Conservation (phyloP, 192 early-diverging fungal species). For the Coemansia sp. region DNA sequence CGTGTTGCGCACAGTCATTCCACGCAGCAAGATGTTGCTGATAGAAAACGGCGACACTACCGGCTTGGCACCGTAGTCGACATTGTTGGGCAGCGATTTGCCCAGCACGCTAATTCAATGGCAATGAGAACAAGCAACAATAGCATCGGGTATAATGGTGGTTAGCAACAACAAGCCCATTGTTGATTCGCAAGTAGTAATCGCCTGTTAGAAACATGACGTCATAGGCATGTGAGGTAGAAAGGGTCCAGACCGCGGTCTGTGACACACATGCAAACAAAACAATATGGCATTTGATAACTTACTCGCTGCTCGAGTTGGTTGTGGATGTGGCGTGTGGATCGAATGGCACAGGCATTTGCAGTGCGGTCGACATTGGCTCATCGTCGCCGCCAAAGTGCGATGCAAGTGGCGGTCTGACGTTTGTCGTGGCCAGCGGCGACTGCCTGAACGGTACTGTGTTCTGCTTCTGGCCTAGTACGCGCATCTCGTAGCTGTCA, state of each 20-base stretch:
- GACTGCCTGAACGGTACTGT: constrained; percentile 43
- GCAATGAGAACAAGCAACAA: constrained; percentile 61
- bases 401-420: constrained; percentile 15
- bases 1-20: constrained; percentile 93
- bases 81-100: constrained; percentile 37
- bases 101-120: constrained; percentile 71
- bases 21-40: constrained; percentile 84
- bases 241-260: constrained; percentile 4
- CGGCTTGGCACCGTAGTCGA: constrained; percentile 31
- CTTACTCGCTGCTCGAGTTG: constrained; percentile 35
- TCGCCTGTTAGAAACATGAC: background rate
- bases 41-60: constrained; percentile 66
- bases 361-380: constrained; percentile 8
- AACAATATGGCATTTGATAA: background rate
- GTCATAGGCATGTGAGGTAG: background rate
- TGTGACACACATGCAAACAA: background rate
- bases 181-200: background rate
- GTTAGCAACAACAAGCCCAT: background rate
- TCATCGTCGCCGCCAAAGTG: constrained; percentile 37
- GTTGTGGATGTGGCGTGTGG: background rate
- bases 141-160: background rate
- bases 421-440: constrained; percentile 24
- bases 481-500: constrained; percentile 45
- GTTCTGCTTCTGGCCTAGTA: constrained; percentile 27
- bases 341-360: background rate